Evolutionary conservation across 2,329 filamentous ascomycete species (phyloP), one percentile per base, ranked within the genome.

Genomic region (Colletotrichum liaoningense): DNA sequence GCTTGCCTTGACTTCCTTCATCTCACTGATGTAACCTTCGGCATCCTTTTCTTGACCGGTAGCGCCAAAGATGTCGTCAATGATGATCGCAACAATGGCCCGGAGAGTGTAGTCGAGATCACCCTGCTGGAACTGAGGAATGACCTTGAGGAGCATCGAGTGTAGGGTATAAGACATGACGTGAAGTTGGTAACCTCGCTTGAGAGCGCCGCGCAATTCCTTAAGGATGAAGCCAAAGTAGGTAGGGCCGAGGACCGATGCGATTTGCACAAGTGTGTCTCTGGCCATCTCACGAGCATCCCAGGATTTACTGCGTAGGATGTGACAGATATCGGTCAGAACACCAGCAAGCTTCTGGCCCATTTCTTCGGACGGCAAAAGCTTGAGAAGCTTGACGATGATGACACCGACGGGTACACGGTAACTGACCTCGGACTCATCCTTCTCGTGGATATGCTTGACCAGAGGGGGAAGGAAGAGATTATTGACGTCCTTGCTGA

Each of bases 1-100:
- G 86, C 94, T 98, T 82, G 94, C 97, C 86, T 98, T 98, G 69
- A 99, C 93, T 84, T 99, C 97, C 83, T 97, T 98, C 93, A 97
- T 98, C 82, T 96, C 94, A 80, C 92, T 98, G 69, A 93, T 93
- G 81, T 99, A 99, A 66, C 95, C 97, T 78, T 98, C 95, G 0
- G 96, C 96, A 78, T 99, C 97, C 83, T 99, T 99, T 80, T 99
- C 96, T 83, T 98, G 94, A 2, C 97, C 97, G 42, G 93, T 93
- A 6, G 92, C 91, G 35, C 97, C 97, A 79, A 99, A 99, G 14
- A 97, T 97, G 80, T 99, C 97, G 79, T 99, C 97, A 94, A 99
- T 97, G 75, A 98, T 93, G 56, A 99, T 91, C 1, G 91, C 89
- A 58, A 97, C 92, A 56, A 98, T 91, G 12, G 93, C 88, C 3